These are phyloP conservation scores for Ophiostoma novo-ulmi DNA, from an alignment of 2,329 filamentous ascomycete species.

Conservation along the genomic window DNA sequence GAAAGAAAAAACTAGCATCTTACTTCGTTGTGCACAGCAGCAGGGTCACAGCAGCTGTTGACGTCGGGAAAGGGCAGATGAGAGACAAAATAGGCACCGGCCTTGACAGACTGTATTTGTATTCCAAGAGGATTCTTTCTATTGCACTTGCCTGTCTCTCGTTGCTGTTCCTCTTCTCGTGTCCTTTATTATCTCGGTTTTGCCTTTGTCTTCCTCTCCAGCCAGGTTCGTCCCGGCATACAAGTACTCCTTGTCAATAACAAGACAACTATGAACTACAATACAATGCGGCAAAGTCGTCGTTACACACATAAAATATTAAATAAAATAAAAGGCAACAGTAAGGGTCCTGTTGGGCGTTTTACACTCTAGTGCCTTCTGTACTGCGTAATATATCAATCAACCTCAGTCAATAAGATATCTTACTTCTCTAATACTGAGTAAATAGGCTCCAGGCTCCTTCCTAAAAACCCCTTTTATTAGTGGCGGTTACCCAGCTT, in stretches of 20 bases:
- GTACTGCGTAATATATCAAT: not conserved
- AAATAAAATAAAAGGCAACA: not conserved
- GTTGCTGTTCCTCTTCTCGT: not conserved
- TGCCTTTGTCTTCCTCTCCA: not conserved
- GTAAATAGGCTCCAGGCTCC: not conserved
- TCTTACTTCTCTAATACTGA: too few species aligned
- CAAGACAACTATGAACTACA: not conserved
- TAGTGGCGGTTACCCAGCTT: slow-evolving; percentile 16
- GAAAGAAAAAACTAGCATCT: too few species aligned
- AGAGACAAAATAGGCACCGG: not conserved
- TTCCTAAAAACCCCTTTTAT: not conserved
- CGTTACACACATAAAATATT: not conserved
- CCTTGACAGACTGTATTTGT: not conserved
- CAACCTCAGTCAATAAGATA: not conserved
- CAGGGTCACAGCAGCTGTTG: not conserved
- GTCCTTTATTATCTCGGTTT: not conserved
- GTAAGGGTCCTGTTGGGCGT: not conserved
- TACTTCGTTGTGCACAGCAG: not conserved
- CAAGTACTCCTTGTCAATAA: not conserved
- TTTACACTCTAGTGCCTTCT: not conserved
- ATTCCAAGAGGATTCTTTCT: too few species aligned
- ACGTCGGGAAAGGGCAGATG: not conserved
- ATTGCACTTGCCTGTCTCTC: not conserved
- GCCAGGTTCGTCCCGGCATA: not conserved
- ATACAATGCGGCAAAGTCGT: not conserved